Evolutionary conservation across 352 stramenopile species (phyloP).

Genomic region (Elongisporangium anandrum): DNA sequence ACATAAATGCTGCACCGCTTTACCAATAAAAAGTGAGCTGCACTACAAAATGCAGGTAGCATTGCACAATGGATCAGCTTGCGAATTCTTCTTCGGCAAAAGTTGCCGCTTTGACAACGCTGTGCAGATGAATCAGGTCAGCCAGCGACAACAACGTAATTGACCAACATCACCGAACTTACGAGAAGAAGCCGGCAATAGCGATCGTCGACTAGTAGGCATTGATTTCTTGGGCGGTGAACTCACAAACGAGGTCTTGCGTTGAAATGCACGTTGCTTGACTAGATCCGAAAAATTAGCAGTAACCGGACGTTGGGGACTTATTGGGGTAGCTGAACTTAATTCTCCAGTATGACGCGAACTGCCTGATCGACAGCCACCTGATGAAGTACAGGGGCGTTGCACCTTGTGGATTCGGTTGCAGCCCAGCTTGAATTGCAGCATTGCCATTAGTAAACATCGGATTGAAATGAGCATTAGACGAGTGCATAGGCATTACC

Average conservation of each 20-base stretch:
- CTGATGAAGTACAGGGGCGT: neutral
- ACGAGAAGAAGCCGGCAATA: neutral
- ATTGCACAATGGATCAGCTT: neutral
- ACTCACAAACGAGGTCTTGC: slow-evolving; percentile 29
- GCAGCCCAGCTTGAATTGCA: neutral
- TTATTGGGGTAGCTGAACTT: neutral
- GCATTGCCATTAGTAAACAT: neutral
- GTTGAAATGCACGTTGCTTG: slow-evolving; percentile 60
- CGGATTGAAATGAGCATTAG: neutral
- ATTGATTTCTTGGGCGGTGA: slow-evolving; percentile 22
- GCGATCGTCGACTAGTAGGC: neutral
- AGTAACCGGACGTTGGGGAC: neutral
- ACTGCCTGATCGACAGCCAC: neutral
- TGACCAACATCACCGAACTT: neutral
- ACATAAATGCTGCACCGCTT: too few species aligned
- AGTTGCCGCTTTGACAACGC: neutral
- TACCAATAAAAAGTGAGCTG: too few species aligned
- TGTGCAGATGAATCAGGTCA: neutral
- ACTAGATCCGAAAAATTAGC: slow-evolving; percentile 35
- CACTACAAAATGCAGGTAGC: neutral
- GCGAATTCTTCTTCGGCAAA: neutral
- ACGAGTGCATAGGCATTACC: neutral
- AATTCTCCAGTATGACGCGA: neutral
- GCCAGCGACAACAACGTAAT: neutral
- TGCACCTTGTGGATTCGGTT: neutral